These are phyloP conservation scores for Sedum album DNA, from an alignment of 164 flowering plant species.

Conservation along the genomic window DNA sequence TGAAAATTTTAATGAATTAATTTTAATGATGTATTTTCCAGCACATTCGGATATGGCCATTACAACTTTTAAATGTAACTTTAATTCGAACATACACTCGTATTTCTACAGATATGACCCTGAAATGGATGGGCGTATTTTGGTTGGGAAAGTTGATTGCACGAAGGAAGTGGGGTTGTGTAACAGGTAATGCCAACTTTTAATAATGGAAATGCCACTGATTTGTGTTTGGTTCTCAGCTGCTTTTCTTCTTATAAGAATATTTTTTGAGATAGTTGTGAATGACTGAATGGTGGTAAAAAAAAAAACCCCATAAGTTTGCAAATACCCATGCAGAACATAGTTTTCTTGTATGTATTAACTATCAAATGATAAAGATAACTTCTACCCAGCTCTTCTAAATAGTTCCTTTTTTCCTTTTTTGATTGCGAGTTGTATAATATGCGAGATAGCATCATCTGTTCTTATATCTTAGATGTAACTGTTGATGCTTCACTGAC, in stretches of 20 bases:
- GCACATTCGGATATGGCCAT: background rate
- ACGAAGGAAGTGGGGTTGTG: conserved; percentile 72
- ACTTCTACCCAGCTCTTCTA: no score
- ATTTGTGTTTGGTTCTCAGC: background rate
- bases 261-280: background rate
- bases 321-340: no score
- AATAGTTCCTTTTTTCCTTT: no score
- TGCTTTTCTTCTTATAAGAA: background rate
- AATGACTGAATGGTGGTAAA: background rate
- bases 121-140: conserved; percentile 83
- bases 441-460: background rate
- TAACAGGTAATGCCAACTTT: conserved; percentile 45
- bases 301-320: background rate
- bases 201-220: background rate
- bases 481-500: no score
- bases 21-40: background rate
- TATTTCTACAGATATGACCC: conserved; percentile 64
- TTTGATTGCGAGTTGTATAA: background rate
- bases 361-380: no score
- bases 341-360: no score
- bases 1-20: background rate
- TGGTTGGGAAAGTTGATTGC: no score
- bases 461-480: background rate
- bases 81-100: conserved; percentile 7
- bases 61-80: background rate